phyloP scores from a whole-genome alignment of 208 protist genomes.

The Crithidia expoeki region DNA sequence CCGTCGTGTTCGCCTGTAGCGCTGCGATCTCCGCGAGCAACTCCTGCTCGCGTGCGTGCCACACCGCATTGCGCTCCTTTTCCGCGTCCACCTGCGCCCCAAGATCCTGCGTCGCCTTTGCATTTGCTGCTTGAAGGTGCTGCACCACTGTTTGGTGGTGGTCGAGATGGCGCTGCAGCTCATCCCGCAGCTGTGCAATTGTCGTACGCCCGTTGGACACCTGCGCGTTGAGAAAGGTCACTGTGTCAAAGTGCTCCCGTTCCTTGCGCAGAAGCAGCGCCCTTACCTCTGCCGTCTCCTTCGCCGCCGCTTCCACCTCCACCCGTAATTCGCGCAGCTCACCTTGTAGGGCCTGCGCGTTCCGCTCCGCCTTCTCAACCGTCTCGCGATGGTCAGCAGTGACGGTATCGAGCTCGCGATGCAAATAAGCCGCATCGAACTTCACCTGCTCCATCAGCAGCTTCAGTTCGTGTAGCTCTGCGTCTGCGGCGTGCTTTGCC shows the following conservation, averaged over 20 bases:
- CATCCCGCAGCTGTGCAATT: constrained; percentile 68
- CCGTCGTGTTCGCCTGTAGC: constrained; percentile 40
- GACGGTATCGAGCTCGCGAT: constrained; percentile 61
- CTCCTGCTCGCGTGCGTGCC: constrained; percentile 40
- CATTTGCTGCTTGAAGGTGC: constrained; percentile 31
- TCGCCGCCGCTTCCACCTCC: constrained; percentile 66
- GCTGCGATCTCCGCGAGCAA: constrained; percentile 55
- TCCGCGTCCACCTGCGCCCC: constrained; percentile 20
- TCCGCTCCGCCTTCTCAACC: constrained; percentile 39
- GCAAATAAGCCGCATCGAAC: constrained; percentile 82
- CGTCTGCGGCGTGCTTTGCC: constrained; percentile 35
- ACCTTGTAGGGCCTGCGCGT: constrained; percentile 31
- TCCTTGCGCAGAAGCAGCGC: constrained; percentile 63
- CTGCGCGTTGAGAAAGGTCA: constrained; percentile 90
- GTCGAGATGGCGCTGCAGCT: constrained; percentile 56
- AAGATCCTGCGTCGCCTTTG: constrained; percentile 44
- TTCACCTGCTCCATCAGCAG: constrained; percentile 84
- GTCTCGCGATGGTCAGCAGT: constrained; percentile 41
- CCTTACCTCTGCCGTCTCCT: constrained; percentile 72
- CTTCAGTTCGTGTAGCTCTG: constrained; percentile 71
- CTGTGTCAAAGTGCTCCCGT: constrained; percentile 82
- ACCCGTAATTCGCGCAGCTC: constrained; percentile 47
- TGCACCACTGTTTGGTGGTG: constrained; percentile 43
- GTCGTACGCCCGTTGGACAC: constrained; percentile 78
- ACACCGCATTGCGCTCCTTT: constrained; percentile 15